Evolutionary conservation across 805 yeast genomes (phyloP), one percentile per base, ranked within the genome.

Genomic region (Zygoascus flipseniorum): DNA sequence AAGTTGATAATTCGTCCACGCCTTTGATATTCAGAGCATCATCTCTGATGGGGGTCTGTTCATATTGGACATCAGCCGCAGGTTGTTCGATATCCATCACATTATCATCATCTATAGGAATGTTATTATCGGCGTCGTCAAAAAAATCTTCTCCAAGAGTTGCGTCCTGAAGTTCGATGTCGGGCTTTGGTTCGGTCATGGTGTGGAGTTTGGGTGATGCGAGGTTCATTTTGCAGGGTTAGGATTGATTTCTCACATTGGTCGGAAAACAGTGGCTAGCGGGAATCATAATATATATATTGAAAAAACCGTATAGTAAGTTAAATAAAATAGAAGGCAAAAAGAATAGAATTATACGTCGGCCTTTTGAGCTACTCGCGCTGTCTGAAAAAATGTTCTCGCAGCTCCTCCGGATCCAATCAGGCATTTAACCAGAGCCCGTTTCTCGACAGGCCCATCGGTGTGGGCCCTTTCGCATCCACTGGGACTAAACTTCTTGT

Each of bases 371-470:
- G 73, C 68, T 0, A 81, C 69, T 59, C 88, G 71, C 6, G 83
- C 87, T 42, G 82, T 82, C 66, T 83, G 86, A 68, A 82, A 79
- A 68, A 82, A 83, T 3, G 79, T 75, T 61, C 88, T 75, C 3
- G 88, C 87, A 9, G 88, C 89, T 14, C 86, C 72, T 14, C 80
- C 88, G 48, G 74, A 71, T 2, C 83, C 84, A 70, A 84, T 82
- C 60, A 84, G 70, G 47, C 80, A 75, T 64, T 81, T 78, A 48
- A 70, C 75, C 54, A 72, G 59, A 10, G 71, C 70, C 28, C 72
- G 67, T 31, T 66, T 61, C 19, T 65, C 68, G n/a, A 62, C 54
- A 32, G 63, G 62, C 26, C 70, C 74, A 31, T 66, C 65, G 20
- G 77, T 79, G 31, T 67, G 70, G 54, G 71, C 74, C 57, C 80